Conservation (phyloP, 2,329 filamentous ascomycete genomes). For the Pseudocercospora fijiensis region DNA sequence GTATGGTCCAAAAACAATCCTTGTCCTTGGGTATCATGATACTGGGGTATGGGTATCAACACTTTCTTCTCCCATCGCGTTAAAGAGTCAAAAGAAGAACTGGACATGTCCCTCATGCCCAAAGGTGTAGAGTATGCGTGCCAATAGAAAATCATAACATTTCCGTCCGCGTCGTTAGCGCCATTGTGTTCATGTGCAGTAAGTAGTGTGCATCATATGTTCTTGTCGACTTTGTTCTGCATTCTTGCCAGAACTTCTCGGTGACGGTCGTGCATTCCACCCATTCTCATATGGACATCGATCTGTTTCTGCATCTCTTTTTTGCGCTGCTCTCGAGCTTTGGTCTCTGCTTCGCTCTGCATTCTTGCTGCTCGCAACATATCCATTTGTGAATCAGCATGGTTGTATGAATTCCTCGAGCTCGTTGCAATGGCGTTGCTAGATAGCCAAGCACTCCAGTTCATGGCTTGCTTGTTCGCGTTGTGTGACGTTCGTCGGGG, state of each 20-base stretch:
- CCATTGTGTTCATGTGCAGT: background rate
- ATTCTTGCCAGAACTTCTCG: constrained; percentile 76
- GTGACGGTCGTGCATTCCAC: constrained; percentile 73
- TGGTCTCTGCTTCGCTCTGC: constrained; percentile 56
- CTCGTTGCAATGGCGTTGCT: constrained; percentile 51
- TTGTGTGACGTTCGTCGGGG: constrained; percentile 51
- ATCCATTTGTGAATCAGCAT: constrained; percentile 37
- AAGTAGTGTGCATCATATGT: background rate
- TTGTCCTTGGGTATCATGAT: background rate
- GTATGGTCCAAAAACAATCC: background rate
- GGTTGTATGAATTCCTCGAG: constrained; percentile 27
- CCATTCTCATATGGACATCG: constrained; percentile 73
- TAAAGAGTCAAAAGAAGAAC: too few species aligned
- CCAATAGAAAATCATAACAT: too few species aligned
- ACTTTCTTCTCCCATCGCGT: background rate
- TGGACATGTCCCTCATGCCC: background rate
- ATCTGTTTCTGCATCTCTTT: constrained; percentile 63
- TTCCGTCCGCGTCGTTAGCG: background rate
- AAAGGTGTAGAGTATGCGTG: too few species aligned
- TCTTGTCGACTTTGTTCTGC: constrained; percentile 55
- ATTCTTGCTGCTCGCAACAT: constrained; percentile 62
- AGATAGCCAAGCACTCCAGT: constrained; percentile 55
- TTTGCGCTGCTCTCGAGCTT: constrained; percentile 59
- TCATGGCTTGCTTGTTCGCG: constrained; percentile 46
- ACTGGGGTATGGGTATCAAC: background rate